Base-by-base conservation (phyloP, 805 yeast genomes). In the Yamadazyma sp. region DNA sequence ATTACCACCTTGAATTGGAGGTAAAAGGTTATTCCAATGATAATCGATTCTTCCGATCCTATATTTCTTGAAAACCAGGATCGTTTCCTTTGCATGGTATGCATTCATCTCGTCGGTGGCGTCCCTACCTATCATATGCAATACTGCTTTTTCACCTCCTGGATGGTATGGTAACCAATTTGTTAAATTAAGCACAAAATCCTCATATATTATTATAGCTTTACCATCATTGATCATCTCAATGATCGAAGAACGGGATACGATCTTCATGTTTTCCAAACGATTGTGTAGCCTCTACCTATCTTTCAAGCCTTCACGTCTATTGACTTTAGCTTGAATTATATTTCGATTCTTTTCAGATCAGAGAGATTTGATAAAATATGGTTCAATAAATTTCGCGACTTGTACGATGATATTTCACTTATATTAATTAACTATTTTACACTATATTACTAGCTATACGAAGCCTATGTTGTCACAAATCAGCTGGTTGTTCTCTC, bases 71-170 rank as follows among this genome's bases (percentile, higher is more conserved):
- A 85, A 82, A 0, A 58, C 56, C 3, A 40, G 31, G 7, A 73
- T 60, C 0, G 93, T 75, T 32, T 76, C 82, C 9, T 69, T 76
- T 28, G 75, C 56, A 53, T 87, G 96, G 50, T 86, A 87, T 7
- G 89, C 88, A 35, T 79, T 74, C 85, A 87, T 86, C 55, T 88
- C 96, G 54, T 86, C 95, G 0, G 93, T 81, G 14, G 95, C 95
- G 58, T 87, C 95, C 38, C 91, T 63, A 2, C 96, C 96, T 3
- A 87, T 75, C 82, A 87, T 70, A 58, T 88, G 96, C 48, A 67
- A 68, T 5, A 88, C 80, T 2, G 94, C 89, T 50, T 78, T 83
- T 40, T 82, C 89, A 4, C 96, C 96, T 11, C 96, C 96, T 0
- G 96, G 96, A 56, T 87, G 96, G 33, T 49, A 66, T 17, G 65